Evolutionary conservation across 345 rosid genomes (phyloP), one percentile per base, ranked within the genome.

Genomic region (Cardiospermum halicacabum): DNA sequence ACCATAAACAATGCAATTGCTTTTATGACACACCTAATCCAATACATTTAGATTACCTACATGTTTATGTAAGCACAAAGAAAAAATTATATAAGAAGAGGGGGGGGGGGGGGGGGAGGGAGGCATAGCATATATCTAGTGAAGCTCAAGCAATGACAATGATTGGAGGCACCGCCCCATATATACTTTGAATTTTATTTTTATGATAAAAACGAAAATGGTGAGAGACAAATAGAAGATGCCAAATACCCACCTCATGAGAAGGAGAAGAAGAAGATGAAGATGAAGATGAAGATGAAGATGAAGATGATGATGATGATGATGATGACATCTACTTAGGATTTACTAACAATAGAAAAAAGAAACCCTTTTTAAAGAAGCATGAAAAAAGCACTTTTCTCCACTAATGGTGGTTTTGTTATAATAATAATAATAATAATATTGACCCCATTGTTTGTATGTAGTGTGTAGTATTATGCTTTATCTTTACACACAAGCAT

Each of bases 401-500:
- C 77, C 72, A 62, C 76, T 65, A 56, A 71, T 71, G 69, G 72
- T 47, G 79, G 81, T 62, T 68, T 67, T 74, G 53, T 72, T 42
- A 51, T 71, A 49, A 73, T 73, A 81, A 75, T 68, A 70, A 76
- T 47, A 5, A 11, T 2, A 34, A 7, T 34, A 34, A 34, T 45
- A 5, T n/a, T 16, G 1, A 18, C 49, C 49, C 49, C 48, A 12
- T 1, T 43, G 5, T 43, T 12, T 42, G 2, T 42, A 42, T 42
- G 48, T 42, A 42, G n/a, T 15, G 59, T 50, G 65, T n/a, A n/a
- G n/a, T n/a, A n/a, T n/a, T n/a, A n/a, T n/a, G n/a, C n/a, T n/a
- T n/a, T n/a, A n/a, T n/a, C 83, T 79, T 81, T 75, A 72, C 79
- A 79, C 76, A 69, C 68, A 81, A 73, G 86, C 81, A 65, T 65